A percentile compares a stretch with the other conserved stretches of the same genome.
Conservation (phyloP, 2,329 filamentous ascomycete genomes). For the Zasmidium angulare region DNA sequence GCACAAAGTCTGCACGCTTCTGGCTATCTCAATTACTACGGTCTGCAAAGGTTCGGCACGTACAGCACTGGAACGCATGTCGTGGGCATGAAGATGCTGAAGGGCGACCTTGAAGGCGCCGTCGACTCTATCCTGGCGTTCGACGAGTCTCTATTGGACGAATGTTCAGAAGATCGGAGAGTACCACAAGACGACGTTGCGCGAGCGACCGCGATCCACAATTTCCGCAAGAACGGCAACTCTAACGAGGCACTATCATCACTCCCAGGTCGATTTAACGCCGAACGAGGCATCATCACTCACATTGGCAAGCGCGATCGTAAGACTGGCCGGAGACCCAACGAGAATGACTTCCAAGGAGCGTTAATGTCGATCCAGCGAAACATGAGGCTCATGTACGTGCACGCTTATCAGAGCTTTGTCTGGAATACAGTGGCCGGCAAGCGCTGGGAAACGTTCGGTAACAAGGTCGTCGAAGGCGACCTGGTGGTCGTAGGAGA, state of each 20-base stretch:
- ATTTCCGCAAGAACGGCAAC: constrained; percentile 61
- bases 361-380: constrained; percentile 78
- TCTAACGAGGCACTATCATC: constrained; percentile 58
- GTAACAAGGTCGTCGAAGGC: constrained; percentile 72
- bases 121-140: constrained; percentile 75
- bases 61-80: constrained; percentile 82
- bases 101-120: constrained; percentile 77
- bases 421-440: constrained; percentile 89
- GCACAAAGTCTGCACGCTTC: constrained; percentile 67
- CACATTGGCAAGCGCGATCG: constrained; percentile 60
- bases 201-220: constrained; percentile 74
- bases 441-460: constrained; percentile 75
- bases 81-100: constrained; percentile 79
- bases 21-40: constrained; percentile 97
- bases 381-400: constrained; percentile 86
- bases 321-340: constrained; percentile 46
- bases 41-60: constrained; percentile 93
- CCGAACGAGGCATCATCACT: constrained; percentile 75
- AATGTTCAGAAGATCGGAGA: constrained; percentile 47
- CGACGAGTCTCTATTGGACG: constrained; percentile 61
- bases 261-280: constrained; percentile 78
- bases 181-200: constrained; percentile 73
- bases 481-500: constrained; percentile 74
- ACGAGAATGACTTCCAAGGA: constrained; percentile 71
- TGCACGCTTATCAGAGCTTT: constrained; percentile 92